These are phyloP conservation scores for Perkinsus marinus DNA, from an alignment of 169 alveolate species.

Conservation along the genomic window DNA sequence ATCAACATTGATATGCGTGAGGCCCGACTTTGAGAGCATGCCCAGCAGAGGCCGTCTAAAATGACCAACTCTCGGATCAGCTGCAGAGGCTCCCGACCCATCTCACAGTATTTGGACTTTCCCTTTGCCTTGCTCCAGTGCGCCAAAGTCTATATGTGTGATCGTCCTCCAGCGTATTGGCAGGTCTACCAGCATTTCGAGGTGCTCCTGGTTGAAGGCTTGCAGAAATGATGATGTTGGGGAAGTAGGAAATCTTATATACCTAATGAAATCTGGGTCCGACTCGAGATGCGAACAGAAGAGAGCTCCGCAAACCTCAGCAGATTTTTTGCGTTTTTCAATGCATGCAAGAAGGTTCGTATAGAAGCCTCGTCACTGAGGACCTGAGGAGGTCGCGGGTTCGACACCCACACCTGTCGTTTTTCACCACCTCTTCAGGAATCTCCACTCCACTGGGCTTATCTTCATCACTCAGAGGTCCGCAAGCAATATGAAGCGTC, in stretches of 20 bases:
- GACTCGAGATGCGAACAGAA: not conserved
- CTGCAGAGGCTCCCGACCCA: not conserved
- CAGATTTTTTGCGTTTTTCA: not conserved
- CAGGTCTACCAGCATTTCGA: not conserved
- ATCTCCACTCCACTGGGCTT: not conserved
- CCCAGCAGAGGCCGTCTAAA: not conserved
- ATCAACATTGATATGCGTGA: not conserved
- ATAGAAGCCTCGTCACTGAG: not conserved
- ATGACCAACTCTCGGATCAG: not conserved
- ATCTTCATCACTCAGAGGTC: not conserved
- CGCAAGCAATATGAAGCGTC: not conserved
- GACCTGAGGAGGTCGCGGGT: not conserved
- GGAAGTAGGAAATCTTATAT: not conserved
- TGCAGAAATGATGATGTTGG: not conserved
- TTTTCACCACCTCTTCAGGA: not conserved
- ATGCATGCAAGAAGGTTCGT: not conserved
- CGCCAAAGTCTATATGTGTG: not conserved
- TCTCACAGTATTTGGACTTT: not conserved
- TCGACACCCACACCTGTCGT: not conserved
- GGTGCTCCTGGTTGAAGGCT: not conserved
- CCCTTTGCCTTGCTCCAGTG: not conserved
- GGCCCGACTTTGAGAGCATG: not conserved
- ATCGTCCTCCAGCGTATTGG: not conserved
- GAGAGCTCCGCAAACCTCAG: not conserved
- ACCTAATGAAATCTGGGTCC: not conserved